Evolutionary conservation across 768 basidiomycete genomes (phyloP).

Genomic region (Mycena galopus): DNA sequence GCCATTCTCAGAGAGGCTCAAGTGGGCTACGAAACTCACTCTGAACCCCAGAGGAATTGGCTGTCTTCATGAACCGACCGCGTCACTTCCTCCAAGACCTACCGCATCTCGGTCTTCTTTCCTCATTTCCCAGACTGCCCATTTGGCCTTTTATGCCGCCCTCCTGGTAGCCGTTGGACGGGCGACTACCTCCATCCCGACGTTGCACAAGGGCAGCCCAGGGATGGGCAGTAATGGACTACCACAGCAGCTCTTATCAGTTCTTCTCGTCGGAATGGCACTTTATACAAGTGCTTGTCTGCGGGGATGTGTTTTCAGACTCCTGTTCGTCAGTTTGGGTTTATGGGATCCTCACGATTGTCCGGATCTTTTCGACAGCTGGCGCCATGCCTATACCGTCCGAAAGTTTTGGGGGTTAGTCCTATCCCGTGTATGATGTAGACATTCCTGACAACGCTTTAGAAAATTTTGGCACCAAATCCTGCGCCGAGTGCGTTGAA

Average conservation of each 20-base stretch:
- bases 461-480: slow-evolving; percentile 28
- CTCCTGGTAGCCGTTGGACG: slow-evolving; percentile 35
- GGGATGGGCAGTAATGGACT: slow-evolving; percentile 29
- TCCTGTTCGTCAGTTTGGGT: slow-evolving; percentile 27
- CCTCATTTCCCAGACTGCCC: slow-evolving; percentile 36
- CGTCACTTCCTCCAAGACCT: slow-evolving; percentile 38
- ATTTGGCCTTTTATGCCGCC: slow-evolving; percentile 24
- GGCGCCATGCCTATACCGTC: slow-evolving; percentile 48
- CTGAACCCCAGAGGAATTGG: slow-evolving; percentile 51
- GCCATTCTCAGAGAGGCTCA: slow-evolving; percentile 38
- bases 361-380: slow-evolving; percentile 47
- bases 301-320: slow-evolving; percentile 4
- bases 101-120: slow-evolving; percentile 40
- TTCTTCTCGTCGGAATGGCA: slow-evolving; percentile 40
- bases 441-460: neutral
- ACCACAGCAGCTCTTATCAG: slow-evolving; percentile 35
- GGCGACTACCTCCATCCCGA: slow-evolving; percentile 26
- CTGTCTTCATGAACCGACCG: slow-evolving; percentile 48
- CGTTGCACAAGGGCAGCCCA: slow-evolving; percentile 30
- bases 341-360: slow-evolving; percentile 43
- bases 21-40: slow-evolving; percentile 48
- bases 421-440: neutral
- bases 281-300: slow-evolving; percentile 23
- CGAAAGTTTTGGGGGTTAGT: slow-evolving; percentile 52
- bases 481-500: neutral